Base-by-base conservation (phyloP, 306 rosid species). In the Ochetophila trinervis region DNA sequence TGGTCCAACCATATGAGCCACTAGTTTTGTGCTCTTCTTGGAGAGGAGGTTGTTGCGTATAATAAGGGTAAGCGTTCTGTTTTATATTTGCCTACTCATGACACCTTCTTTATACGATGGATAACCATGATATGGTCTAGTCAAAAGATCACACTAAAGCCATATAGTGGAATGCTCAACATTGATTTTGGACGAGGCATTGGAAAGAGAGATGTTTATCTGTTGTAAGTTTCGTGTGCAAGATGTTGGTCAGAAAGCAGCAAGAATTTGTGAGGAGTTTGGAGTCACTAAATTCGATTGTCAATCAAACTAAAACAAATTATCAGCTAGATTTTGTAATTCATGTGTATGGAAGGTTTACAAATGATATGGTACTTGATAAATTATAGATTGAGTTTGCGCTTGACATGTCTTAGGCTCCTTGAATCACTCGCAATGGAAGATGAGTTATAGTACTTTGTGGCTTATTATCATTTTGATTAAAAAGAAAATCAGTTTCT, bases 101-200 rank as follows among this genome's bases (percentile, higher is more conserved):
- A 6, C 12, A 36, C 45, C 72, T 84, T 78, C 66, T 65, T 65
- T 53, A 60, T 75, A 73, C 75, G 71, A 79, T 75, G 53, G 63
- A 67, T 57, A 84, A 80, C 72, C 56, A 59, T 65, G 82, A 78
- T 79, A 66, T 75, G 76, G 68, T 75, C 58, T 76, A 58, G 75
- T 76, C 80, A 77, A 78, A 79, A 79, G 81, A 62, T 89, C 86
- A 89, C 76, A 78, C 88, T 92, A 75, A 89, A 81, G 87, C 98
- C 98, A 64, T 92, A 92, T 68, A 89, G 91, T 76, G 96, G 96
- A 74, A 87, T 87, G 96, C 93, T 89, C 89, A 87, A 80, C 62
- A 71, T 92, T 65, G 98, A 92, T 76, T 92, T 92, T 52, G 98
- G 98, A 74, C 89, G 78, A 75, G 98, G 98, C 71, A 89, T 92